A percentile compares a stretch with the other conserved stretches of the same genome.
phyloP scores from a whole-genome alignment of 495 filamentous ascomycete species.

The Lasiosphaeriaceae sp. region DNA sequence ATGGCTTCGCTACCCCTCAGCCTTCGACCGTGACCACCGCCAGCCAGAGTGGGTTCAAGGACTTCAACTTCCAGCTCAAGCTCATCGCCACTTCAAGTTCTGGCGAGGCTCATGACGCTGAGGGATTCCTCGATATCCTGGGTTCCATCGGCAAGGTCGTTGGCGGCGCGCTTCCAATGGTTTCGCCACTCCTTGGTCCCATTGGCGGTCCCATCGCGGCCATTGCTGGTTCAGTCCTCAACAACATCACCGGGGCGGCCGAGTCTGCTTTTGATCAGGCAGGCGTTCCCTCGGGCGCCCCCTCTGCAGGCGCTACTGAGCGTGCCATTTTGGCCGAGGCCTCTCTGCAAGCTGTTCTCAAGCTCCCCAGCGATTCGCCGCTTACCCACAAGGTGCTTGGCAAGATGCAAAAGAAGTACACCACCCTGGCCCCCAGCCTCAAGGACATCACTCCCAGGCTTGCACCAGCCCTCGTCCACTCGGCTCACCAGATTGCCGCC shows the following conservation, averaged over 20 bases:
- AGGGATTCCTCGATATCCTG: constrained; percentile 28
- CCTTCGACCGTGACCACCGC: background rate
- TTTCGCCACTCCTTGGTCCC: constrained; percentile 18
- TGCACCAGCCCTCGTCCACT: constrained; percentile 10
- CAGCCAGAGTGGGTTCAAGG: background rate
- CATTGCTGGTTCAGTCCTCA: constrained; percentile 18
- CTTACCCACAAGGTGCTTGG: constrained; percentile 7
- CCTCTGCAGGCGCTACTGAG: background rate
- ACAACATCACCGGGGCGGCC: constrained; percentile 19
- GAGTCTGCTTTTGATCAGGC: constrained; percentile 10
- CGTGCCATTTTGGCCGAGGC: background rate
- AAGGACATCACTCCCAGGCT: constrained; percentile 12
- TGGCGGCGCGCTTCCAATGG: constrained; percentile 7
- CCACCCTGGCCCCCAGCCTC: constrained; percentile 4
- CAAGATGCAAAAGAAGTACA: constrained; percentile 13
- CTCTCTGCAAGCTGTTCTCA: constrained; percentile 11
- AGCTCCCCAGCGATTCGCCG: constrained; percentile 6
- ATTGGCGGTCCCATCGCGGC: constrained; percentile 23
- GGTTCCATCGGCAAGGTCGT: constrained; percentile 12
- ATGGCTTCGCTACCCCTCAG: too few species aligned
- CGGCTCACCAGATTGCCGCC: constrained; percentile 17
- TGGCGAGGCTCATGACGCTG: background rate
- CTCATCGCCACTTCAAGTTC: too few species aligned
- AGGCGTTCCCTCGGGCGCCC: background rate
- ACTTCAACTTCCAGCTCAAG: too few species aligned